These are phyloP conservation scores for Dothideomycetidae sp. DNA, from an alignment of 2,329 filamentous ascomycete species.

Conservation along the genomic window DNA sequence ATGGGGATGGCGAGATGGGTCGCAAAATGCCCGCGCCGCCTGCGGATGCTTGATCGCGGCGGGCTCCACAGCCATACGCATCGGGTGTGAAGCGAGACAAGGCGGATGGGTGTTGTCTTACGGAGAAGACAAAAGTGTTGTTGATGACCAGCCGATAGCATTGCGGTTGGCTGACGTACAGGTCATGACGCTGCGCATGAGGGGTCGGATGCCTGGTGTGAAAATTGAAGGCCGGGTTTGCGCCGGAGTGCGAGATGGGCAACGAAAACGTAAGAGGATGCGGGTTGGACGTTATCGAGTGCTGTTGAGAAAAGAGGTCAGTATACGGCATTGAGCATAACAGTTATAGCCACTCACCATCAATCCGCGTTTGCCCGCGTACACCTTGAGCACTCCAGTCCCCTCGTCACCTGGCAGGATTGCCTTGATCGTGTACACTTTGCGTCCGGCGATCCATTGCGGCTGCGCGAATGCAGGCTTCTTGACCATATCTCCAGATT, in stretches of 20 bases:
- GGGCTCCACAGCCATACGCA: constrained; percentile 23
- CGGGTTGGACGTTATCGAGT: constrained; percentile 90
- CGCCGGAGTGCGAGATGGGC: constrained; percentile 79
- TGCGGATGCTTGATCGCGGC: constrained; percentile 19
- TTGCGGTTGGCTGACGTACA: constrained; percentile 94
- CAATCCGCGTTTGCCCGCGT: constrained; percentile 82
- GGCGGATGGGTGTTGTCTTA: constrained; percentile 77
- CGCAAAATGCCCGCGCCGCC: constrained; percentile 23
- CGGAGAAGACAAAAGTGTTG: constrained; percentile 94
- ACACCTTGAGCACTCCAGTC: constrained; percentile 74
- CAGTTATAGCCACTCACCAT: constrained; percentile 43
- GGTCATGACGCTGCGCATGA: constrained; percentile 90
- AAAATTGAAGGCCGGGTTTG: constrained; percentile 91
- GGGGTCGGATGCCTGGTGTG: constrained; percentile 86
- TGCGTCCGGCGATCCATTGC: constrained; percentile 76
- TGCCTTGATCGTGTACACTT: constrained; percentile 87
- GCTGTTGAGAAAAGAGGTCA: constrained; percentile 31
- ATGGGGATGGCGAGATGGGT: constrained; percentile 37
- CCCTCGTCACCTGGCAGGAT: constrained; percentile 85
- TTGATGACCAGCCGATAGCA: constrained; percentile 78
- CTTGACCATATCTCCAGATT: constrained; percentile 72
- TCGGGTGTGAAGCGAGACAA: constrained; percentile 28
- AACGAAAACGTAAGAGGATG: constrained; percentile 79
- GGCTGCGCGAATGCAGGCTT: constrained; percentile 83
- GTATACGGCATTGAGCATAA: constrained; percentile 48